phyloP scores from a whole-genome alignment of 2,329 filamentous ascomycete genomes.

The Trichoderma asperellum region DNA sequence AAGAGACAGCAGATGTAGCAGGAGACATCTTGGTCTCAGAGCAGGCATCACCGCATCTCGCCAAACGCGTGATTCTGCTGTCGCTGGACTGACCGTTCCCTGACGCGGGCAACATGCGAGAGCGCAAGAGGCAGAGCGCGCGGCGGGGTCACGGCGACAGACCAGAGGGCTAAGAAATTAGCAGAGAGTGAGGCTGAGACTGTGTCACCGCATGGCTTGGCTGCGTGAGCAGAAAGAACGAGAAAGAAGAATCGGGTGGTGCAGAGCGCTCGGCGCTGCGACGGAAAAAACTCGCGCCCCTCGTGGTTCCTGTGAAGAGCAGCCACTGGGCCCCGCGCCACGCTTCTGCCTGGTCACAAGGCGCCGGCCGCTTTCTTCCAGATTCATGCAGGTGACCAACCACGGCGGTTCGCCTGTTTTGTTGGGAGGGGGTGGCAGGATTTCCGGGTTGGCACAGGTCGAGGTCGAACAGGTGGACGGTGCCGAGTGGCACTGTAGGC shows the following conservation, averaged over 20 bases:
- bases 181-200: constrained; percentile 26
- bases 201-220: constrained; percentile 5
- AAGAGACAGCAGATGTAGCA: not conserved
- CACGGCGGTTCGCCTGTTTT: not conserved
- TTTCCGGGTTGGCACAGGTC: not conserved
- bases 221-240: not conserved
- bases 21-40: not conserved
- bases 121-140: not conserved
- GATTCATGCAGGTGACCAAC: constrained; percentile 29
- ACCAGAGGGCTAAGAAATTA: not conserved
- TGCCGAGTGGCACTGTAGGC: constrained; percentile 21
- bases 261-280: not conserved
- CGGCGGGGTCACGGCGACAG: not conserved
- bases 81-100: not conserved
- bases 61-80: not conserved
- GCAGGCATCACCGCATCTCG: not conserved
- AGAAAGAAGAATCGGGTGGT: not conserved
- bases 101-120: constrained; percentile 4
- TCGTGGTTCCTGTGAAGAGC: constrained; percentile 27
- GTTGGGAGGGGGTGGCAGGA: not conserved
- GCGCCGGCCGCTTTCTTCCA: constrained; percentile 25
- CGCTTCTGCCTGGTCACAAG: constrained; percentile 31
- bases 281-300: constrained; percentile 13
- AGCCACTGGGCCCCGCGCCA: constrained; percentile 23
- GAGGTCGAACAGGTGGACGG: constrained; percentile 3